phyloP scores from a whole-genome alignment of 441 rosid genomes.

The Populus trichocarpa region DNA sequence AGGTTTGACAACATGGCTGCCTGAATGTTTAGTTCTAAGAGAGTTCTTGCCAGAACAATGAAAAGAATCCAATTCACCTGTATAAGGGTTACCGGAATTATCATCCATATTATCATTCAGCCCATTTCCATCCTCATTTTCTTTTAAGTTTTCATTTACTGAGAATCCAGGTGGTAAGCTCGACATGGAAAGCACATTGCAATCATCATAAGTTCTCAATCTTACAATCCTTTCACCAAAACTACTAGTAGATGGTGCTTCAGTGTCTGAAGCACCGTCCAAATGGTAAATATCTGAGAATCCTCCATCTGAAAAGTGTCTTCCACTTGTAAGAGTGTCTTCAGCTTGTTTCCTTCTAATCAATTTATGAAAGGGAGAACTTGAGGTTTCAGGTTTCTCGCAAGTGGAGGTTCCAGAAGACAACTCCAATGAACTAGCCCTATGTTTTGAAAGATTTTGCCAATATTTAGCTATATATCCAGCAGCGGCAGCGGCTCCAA shows the following conservation, averaged over 20 bases:
- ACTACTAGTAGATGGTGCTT: conserved; percentile 28
- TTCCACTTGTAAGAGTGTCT: conserved; percentile 25
- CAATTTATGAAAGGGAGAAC: conserved; percentile 20
- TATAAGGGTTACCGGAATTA: conserved; percentile 11
- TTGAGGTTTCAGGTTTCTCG: conserved; percentile 31
- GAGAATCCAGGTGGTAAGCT: conserved; percentile 25
- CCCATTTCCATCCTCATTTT: conserved; percentile 17
- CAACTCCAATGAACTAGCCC: conserved; percentile 25
- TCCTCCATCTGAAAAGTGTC: conserved; percentile 14
- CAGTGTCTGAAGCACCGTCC: conserved; percentile 29
- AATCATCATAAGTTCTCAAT: conserved; percentile 20
- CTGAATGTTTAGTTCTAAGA: conserved; percentile 33
- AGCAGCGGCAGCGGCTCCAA: conserved; percentile 72
- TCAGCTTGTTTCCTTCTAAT: conserved; percentile 29
- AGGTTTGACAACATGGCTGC: conserved; percentile 38
- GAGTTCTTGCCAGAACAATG: conserved; percentile 29
- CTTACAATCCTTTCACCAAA: conserved; percentile 24
- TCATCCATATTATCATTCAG: conserved; percentile 11
- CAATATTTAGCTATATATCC: conserved; percentile 58
- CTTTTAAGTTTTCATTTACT: conserved; percentile 13
- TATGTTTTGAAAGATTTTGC: conserved; percentile 36
- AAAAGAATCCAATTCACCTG: conserved; percentile 16
- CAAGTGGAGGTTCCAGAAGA: conserved; percentile 28
- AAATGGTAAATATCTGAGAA: conserved; percentile 6
- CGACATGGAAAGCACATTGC: conserved; percentile 24